A percentile compares a stretch with the other conserved stretches of the same genome.
Conservation (phyloP, 352 stramenopile species). For the Pythium grandisporangium region DNA sequence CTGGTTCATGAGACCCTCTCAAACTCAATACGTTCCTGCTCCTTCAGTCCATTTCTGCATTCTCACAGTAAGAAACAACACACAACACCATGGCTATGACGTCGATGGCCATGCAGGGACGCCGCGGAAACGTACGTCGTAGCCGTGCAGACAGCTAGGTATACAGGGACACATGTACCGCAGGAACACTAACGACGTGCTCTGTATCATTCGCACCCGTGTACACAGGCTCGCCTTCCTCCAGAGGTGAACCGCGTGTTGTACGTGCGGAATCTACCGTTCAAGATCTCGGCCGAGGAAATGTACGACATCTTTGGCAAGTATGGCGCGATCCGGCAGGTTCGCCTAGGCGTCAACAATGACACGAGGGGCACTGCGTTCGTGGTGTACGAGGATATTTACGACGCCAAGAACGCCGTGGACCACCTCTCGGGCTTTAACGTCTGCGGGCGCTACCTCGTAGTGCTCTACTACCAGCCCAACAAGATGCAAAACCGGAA, state of each 20-base stretch:
- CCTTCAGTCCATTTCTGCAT: background rate
- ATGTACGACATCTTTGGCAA: slow-evolving; percentile 99
- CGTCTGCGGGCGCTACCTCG: slow-evolving; percentile 97
- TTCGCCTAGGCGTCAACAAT: slow-evolving; percentile 88
- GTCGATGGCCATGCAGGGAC: slow-evolving; percentile 44
- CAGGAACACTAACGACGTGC: background rate
- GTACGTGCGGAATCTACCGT: slow-evolving; percentile 97
- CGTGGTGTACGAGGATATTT: slow-evolving; percentile 99
- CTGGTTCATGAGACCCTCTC: background rate
- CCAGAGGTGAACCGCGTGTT: slow-evolving; percentile 98
- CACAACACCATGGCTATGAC: slow-evolving; percentile 14
- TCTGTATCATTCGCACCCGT: background rate
- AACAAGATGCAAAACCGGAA: slow-evolving; percentile 72
- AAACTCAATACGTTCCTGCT: background rate
- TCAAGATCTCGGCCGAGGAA: slow-evolving; percentile 98
- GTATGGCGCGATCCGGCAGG: slow-evolving; percentile 99
- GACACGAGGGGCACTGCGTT: slow-evolving; percentile 98
- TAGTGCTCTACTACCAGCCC: slow-evolving; percentile 98
- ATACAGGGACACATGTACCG: background rate
- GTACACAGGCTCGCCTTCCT: slow-evolving; percentile 79
- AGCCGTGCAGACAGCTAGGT: background rate
- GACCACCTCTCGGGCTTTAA: slow-evolving; percentile 99
- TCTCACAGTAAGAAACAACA: background rate
- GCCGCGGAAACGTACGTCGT: slow-evolving; percentile 46
- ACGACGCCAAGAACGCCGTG: slow-evolving; percentile 98